phyloP scores from a whole-genome alignment of 805 yeast genomes.

The Candida pseudoglaebosa region DNA sequence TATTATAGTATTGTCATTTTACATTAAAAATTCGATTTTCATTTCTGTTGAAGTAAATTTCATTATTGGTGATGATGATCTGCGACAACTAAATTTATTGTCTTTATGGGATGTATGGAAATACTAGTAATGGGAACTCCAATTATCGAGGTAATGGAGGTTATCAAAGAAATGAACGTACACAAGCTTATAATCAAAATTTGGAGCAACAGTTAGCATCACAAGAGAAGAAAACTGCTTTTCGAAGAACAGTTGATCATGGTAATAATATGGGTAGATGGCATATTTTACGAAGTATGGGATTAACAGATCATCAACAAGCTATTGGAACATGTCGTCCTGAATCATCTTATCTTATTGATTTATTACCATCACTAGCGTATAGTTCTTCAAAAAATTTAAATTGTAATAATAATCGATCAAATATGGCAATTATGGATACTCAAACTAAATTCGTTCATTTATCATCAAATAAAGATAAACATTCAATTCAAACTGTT shows the following conservation, averaged over 20 bases:
- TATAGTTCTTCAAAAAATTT: constrained; percentile 37
- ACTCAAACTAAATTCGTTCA: constrained; percentile 81
- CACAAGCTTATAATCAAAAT: constrained; percentile 27
- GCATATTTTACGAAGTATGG: constrained; percentile 43
- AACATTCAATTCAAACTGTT: constrained; percentile 86
- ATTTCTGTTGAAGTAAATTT: not conserved
- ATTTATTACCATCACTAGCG: constrained; percentile 63
- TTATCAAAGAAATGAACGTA: constrained; percentile 11
- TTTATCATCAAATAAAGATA: constrained; percentile 83
- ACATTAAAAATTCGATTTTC: too few relatives aligned
- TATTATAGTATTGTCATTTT: too few relatives aligned
- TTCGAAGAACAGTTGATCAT: constrained; percentile 72
- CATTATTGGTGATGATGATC: too few relatives aligned
- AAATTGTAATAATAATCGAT: constrained; percentile 19
- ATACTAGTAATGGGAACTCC: not conserved
- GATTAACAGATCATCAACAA: constrained; percentile 31
- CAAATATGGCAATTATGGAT: constrained; percentile 52
- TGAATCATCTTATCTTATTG: constrained; percentile 60
- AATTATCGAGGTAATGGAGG: constrained; percentile 2
- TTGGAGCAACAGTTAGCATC: constrained; percentile 41
- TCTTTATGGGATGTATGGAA: constrained; percentile 1
- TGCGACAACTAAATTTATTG: not conserved
- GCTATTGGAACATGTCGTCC: constrained; percentile 58
- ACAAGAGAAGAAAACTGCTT: constrained; percentile 49
- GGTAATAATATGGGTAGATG: constrained; percentile 72